Evolutionary conservation across 2,329 filamentous ascomycete species (phyloP), one percentile per base, ranked within the genome.

Genomic region (Trichoderma sp.): DNA sequence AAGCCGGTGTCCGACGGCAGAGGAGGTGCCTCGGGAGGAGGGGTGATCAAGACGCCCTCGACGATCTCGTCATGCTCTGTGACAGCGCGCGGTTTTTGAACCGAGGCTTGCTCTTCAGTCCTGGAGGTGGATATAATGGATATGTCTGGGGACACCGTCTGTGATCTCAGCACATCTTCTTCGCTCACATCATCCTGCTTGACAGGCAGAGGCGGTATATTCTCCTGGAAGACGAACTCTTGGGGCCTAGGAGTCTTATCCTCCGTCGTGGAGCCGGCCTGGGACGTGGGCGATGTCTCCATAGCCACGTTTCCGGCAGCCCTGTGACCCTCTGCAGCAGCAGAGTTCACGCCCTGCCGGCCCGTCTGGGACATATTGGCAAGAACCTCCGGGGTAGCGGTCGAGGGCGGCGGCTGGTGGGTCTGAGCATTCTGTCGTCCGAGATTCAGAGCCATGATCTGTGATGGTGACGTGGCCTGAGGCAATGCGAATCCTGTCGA

Each of bases 141-240:
- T 44, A 67, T 62, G 41, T 65, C 66, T 7, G 66, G 63, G 6
- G 66, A 62, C 19, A 66, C 65, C 7, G 65, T 66, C 7, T 57
- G 51, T 7, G 65, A 55, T 44, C 65, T 60, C 39, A 52, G 30
- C 7, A 65, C 17, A 10, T 48, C 57, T 17, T 65, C 63, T 44
- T 51, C 52, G 19, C 41, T 57, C 17, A 57, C 63, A 26, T 24
- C 21, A 21, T 66, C 65, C 3, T 30, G 21, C 9, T 48, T 24
- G 6, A 43, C 6, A 19, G 47, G 39, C 3, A 61, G 57, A 19
- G 28, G 48, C 17, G 48, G 50, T n/a, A 65, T 24, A 19, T 61
- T 61, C 7, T 60, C 50, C 34, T 61, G 52, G 3, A 65, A 65
- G 2, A 39, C 45, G 19, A 61, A 48, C 3, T 61, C 57, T 15